Percentiles rank a stretch among this genome's conserved stretches.
Conservation (phyloP, 176 grass and related monocot genomes). For the Elaeis guineensis region DNA sequence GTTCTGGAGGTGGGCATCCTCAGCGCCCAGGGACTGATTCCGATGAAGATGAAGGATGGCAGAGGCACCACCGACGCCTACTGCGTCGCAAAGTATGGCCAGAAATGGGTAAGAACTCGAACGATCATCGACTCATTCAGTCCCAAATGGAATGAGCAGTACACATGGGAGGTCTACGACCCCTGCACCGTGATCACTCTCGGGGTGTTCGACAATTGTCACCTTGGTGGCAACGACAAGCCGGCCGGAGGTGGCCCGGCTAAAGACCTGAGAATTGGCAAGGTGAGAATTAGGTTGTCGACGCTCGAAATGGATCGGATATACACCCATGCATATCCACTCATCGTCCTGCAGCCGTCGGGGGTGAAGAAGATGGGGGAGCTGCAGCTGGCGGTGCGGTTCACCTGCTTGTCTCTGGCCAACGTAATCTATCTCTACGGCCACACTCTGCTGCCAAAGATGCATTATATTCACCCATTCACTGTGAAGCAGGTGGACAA, state of each 20-base stretch:
- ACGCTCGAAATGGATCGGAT: slow-evolving; percentile 52
- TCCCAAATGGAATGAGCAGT: slow-evolving; percentile 82
- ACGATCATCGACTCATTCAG: slow-evolving; percentile 43
- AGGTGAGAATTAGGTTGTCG: slow-evolving; percentile 71
- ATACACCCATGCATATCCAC: slow-evolving; percentile 33
- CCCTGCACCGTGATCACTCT: slow-evolving; percentile 70
- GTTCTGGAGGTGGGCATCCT: slow-evolving; percentile 78
- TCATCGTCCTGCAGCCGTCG: slow-evolving; percentile 41
- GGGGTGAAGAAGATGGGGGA: slow-evolving; percentile 68
- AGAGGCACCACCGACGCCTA: slow-evolving; percentile 54
- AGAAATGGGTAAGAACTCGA: slow-evolving; percentile 80
- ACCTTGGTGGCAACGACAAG: no score
- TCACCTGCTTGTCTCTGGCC: slow-evolving; percentile 51
- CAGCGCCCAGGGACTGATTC: slow-evolving; percentile 45
- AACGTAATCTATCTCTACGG: slow-evolving; percentile 40
- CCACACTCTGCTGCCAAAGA: slow-evolving; percentile 44
- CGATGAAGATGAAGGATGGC: slow-evolving; percentile 51
- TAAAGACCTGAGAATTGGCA: slow-evolving; percentile 52
- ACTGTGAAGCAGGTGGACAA: slow-evolving; percentile 31
- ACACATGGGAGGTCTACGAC: slow-evolving; percentile 85
- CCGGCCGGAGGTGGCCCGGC: slow-evolving; percentile 1
- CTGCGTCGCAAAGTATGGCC: slow-evolving; percentile 79
- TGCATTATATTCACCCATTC: slow-evolving; percentile 55
- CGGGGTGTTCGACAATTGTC: slow-evolving; percentile 70
- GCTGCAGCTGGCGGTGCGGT: slow-evolving; percentile 54